Base-by-base conservation (phyloP, 192 early-diverging fungal species). In the Dissophora globulifera region DNA sequence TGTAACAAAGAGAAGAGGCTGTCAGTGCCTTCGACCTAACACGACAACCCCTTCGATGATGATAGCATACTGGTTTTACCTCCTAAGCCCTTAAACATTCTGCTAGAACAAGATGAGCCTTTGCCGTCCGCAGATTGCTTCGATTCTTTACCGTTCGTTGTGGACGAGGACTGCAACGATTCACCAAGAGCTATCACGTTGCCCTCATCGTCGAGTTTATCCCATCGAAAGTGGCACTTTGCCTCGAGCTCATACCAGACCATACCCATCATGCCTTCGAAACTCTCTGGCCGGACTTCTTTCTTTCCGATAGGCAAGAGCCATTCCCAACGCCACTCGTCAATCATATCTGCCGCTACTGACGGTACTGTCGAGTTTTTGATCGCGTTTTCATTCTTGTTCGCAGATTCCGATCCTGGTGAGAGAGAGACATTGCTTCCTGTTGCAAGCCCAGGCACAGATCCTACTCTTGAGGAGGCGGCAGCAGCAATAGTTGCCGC, bases 171-270 rank as follows among this genome's bases (percentile, higher is more conserved):
- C 15, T 47, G 29, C n/a, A 33, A 4, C 9, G 4, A n/a, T 23
- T 31, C 22, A 5, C 48, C 35, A 4, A 17, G 9, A 29, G 4
- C 22, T 7, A 53, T 33, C 15, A 58, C 54, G 0, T 50, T 16
- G 8, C 61, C 69, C 26, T 74, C 42, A 0, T 41, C 12, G n/a
- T 58, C 61, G 5, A 74, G 27, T 13, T 74, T 55, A 23, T 74
- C 69, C 69, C 69, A 74, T 8, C 69, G 61, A 48, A 74, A 74
- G 11, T 52, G 31, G 48, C 69, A 74, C 47, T 74, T 74, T 16
- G 69, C 69, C 49, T 74, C 69, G 5, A 74, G 69, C 49, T 74
- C 69, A 31, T 74, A 74, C 69, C 69, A 74, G 11, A 74, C 61
- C 19, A 57, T 40, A 7, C 69, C 69, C 69, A 74, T 64, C 0